Evolutionary conservation across 2,329 filamentous ascomycete genomes (phyloP).

Genomic region (Sporothrix luriei): DNA sequence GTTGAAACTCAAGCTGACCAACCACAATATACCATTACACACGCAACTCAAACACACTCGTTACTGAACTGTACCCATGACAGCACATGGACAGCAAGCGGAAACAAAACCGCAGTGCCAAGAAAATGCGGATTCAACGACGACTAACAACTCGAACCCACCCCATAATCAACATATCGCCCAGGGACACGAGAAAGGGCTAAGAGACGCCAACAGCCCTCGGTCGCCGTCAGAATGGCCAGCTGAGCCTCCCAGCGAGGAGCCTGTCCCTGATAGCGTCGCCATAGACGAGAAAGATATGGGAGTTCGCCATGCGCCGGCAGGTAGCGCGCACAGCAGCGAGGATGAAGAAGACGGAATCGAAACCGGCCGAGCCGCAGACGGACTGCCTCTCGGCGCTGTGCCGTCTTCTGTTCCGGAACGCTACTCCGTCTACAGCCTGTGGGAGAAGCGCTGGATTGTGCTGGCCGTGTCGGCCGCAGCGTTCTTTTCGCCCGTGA

Average conservation of each 20-base stretch:
- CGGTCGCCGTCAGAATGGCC: not conserved
- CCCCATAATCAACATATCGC: not conserved
- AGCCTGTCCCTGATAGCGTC: not conserved
- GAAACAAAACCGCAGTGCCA: not conserved
- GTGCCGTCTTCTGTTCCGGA: constrained; percentile 28
- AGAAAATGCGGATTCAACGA: not conserved
- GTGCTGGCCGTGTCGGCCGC: constrained; percentile 45
- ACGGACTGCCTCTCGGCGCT: not conserved
- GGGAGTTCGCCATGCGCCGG: not conserved
- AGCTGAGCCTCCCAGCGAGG: constrained; percentile 1
- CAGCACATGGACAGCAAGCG: not conserved
- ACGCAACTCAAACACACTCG: not conserved
- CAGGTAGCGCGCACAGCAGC: constrained; percentile 6
- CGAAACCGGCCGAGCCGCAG: not conserved
- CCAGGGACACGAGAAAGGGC: not conserved
- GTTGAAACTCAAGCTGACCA: not conserved
- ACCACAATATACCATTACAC: not conserved
- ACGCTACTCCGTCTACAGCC: constrained; percentile 45
- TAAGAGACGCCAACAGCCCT: not conserved
- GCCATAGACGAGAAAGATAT: not conserved
- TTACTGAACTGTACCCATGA: not conserved
- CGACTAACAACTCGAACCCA: not conserved
- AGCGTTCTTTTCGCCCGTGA: constrained; percentile 51
- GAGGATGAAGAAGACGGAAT: not conserved
- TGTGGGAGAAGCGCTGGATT: constrained; percentile 47